Base-by-base conservation (phyloP, 768 basidiomycete genomes). In the Tulasnella calospora region DNA sequence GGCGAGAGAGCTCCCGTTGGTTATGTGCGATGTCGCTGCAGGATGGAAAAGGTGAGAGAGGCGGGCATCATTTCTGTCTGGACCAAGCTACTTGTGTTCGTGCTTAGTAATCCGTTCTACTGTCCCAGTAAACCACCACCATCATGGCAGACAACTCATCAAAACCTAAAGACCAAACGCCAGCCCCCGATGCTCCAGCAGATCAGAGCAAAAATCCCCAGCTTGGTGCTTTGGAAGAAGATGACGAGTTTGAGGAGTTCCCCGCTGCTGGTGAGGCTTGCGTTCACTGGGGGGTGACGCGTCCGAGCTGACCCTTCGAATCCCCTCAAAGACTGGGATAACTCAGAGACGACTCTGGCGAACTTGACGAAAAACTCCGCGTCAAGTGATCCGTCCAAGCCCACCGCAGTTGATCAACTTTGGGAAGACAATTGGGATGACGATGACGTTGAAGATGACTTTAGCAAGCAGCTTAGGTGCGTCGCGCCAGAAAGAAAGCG, bases 371-470 rank as follows among this genome's bases (percentile, higher is more conserved):
- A 70, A 38, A 72, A 78, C 44, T 51, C 75, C 15, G 77, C 77
- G 17, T 71, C 89, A 57, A 92, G 92, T 27, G 17, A 93, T 92
- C 3, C 91, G 90, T 81, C 92, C 92, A 44, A 92, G 92, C 57
- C 93, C 93, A 23, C 92, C 19, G n/a, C 69, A 6, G 55, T 38
- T 44, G 77, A 98, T 84, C 94, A 95, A 82, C 86, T 99, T 15
- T 99, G 98, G 98, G 98, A 99, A 87, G 98, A 99, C 82, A 98
- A 98, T 84, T 99, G 98, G 98, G 98, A 99, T 82, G 98, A 99
- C 82, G 98, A 99, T 85, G 97, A 99, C 85, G 91, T 98, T 80
- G 97, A 97, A 83, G 96, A 98, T 82, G 95, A 98, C 81, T 99
- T 99, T 83, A 96, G 94, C 82, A 91, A 94, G 74, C 95, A 98